phyloP scores from a whole-genome alignment of 108 stramenopile species.

The Cyclotella sp. region DNA sequence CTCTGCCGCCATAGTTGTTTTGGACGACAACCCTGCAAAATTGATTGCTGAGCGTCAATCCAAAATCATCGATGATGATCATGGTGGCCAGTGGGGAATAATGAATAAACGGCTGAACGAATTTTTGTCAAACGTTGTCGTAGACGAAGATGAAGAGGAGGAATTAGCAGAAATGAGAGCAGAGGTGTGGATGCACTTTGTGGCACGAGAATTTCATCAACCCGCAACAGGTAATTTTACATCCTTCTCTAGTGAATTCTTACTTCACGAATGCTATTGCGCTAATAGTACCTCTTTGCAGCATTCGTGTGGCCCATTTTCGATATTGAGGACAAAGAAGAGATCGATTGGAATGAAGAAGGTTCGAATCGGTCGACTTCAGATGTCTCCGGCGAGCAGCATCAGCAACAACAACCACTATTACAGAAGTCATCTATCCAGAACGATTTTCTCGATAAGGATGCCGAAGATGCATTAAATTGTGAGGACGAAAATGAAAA shows the following conservation, averaged over 20 bases:
- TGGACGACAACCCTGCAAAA: conserved; percentile 40
- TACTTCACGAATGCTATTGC: not conserved
- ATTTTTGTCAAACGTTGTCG: conserved; percentile 14
- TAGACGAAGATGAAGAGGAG: conserved; percentile 41
- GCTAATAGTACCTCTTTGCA: not conserved
- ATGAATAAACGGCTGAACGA: conserved; percentile 39
- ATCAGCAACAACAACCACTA: not conserved
- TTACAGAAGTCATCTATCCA: not conserved
- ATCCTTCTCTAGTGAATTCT: not conserved
- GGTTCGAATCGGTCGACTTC: conserved; percentile 20
- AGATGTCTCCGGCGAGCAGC: not conserved
- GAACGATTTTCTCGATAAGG: not conserved
- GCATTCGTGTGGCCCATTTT: conserved; percentile 15
- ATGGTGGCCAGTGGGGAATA: conserved; percentile 21
- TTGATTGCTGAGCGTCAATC: conserved; percentile 6
- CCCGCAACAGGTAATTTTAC: conserved; percentile 73
- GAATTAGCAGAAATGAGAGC: conserved; percentile 24
- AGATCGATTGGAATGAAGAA: not conserved
- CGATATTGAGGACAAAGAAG: not conserved
- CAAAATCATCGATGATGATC: conserved; percentile 8
- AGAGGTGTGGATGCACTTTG: conserved; percentile 83
- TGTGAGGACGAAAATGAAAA: conserved; percentile 1
- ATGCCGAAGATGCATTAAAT: not conserved
- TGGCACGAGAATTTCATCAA: conserved; percentile 94
- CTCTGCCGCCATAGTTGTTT: conserved; percentile 94